Conservation (phyloP, 2,329 filamentous ascomycete species). For the Stenocarpella maydis region DNA sequence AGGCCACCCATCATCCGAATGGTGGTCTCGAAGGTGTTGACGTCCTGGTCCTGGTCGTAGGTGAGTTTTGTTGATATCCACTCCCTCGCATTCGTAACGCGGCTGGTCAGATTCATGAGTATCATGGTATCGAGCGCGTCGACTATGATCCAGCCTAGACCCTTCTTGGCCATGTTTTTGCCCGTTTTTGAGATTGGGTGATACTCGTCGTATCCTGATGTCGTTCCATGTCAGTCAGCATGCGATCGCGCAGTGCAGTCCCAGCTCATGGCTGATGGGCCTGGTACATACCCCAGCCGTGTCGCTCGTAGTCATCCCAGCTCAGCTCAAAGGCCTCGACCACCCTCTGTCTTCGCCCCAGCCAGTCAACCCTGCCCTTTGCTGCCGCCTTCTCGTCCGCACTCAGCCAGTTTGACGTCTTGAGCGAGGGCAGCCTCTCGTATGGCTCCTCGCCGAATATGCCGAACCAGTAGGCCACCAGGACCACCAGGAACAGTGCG, state of each 20-base stretch:
- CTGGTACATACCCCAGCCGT: constrained; percentile 83
- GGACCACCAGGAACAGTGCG: constrained; percentile 53
- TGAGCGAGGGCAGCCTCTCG: constrained; percentile 46
- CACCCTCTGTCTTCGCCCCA: constrained; percentile 78
- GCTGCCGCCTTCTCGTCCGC: constrained; percentile 52
- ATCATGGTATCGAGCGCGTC: constrained; percentile 97
- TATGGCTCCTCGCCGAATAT: constrained; percentile 55
- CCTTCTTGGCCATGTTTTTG: constrained; percentile 84
- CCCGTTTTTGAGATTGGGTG: constrained; percentile 82
- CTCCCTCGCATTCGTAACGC: constrained; percentile 83
- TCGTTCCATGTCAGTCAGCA: constrained; percentile 42
- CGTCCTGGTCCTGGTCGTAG: constrained; percentile 93
- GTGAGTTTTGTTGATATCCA: constrained; percentile 85
- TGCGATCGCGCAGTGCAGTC: background rate
- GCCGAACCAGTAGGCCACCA: constrained; percentile 77
- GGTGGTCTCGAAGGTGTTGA: constrained; percentile 97
- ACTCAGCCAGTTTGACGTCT: constrained; percentile 65
- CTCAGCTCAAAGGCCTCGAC: constrained; percentile 90
- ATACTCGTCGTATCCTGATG: constrained; percentile 81
- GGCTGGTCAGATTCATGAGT: constrained; percentile 93
- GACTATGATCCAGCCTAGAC: constrained; percentile 97
- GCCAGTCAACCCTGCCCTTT: constrained; percentile 72
- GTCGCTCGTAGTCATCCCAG: constrained; percentile 90
- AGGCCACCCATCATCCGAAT: constrained; percentile 97
- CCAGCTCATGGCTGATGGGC: background rate